Conservation (phyloP, 1,284 basidiomycete genomes). For the Microbotryum violaceum region DNA sequence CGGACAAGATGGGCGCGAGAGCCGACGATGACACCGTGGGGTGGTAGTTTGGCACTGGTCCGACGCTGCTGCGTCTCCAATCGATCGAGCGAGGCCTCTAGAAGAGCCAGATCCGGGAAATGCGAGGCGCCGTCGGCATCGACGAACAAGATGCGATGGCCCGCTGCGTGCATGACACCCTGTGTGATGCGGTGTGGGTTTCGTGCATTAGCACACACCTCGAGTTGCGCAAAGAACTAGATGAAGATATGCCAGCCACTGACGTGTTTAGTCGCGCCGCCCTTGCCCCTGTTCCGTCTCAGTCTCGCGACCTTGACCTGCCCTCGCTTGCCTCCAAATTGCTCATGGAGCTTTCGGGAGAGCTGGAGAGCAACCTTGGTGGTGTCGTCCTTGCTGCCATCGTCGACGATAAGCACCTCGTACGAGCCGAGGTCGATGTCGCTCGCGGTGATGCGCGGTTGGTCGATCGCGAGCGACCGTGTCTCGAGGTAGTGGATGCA, state of each 20-base stretch:
- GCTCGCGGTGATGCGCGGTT: conserved; percentile 9
- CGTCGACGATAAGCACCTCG: conserved; percentile 82
- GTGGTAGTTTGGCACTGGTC: conserved; percentile 47
- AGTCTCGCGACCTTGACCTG: conserved; percentile 67
- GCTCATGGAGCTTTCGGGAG: conserved; percentile 50
- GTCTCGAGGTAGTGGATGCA: conserved; percentile 51
- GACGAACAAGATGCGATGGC: conserved; percentile 73
- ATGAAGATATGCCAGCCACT: conserved; percentile 20
- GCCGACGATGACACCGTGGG: conserved; percentile 63
- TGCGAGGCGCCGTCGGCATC: conserved; percentile 88
- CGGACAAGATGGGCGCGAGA: conserved; percentile 84
- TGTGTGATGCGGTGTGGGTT: conserved; percentile 25
- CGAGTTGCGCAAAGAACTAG: background rate
- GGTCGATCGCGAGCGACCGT: conserved; percentile 45
- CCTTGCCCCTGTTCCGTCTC: conserved; percentile 76
- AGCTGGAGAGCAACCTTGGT: conserved; percentile 57
- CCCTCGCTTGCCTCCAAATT: conserved; percentile 39
- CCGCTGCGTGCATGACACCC: conserved; percentile 69
- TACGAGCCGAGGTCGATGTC: conserved; percentile 38
- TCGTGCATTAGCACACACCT: no score
- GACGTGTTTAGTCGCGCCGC: conserved; percentile 79
- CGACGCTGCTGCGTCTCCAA: conserved; percentile 41
- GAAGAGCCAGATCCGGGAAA: conserved; percentile 66
- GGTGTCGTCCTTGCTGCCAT: conserved; percentile 75
- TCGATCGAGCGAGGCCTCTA: conserved; percentile 65